Conservation (phyloP, 2,329 filamentous ascomycete species). For the Pseudogymnoascus sp. region DNA sequence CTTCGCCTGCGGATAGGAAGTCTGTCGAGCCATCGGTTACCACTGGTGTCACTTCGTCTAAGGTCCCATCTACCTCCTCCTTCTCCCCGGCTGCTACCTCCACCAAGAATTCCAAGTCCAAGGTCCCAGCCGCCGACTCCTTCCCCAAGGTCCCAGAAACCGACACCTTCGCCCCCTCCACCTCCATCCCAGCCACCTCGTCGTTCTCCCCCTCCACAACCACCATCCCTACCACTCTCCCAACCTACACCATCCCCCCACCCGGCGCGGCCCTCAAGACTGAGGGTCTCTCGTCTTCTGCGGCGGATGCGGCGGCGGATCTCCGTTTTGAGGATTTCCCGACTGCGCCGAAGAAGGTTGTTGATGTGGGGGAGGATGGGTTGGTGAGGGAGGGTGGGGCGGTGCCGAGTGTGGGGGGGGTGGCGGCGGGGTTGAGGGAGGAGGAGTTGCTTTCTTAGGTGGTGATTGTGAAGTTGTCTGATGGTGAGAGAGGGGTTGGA, state of each 20-base stretch:
- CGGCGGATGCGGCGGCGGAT: not conserved
- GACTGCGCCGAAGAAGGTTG: not conserved
- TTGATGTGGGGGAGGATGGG: not conserved
- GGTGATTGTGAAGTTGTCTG: too few species aligned
- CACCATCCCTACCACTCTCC: not conserved
- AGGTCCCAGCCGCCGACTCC: not conserved
- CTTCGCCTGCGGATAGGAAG: constrained; percentile 20
- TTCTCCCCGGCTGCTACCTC: not conserved
- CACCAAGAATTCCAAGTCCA: not conserved
- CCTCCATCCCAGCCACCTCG: not conserved
- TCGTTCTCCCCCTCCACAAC: not conserved
- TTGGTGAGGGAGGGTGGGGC: not conserved
- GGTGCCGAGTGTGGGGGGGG: not conserved
- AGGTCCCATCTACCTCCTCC: not conserved
- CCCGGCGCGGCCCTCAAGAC: not conserved
- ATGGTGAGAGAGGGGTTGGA: not conserved
- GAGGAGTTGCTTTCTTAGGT: not conserved
- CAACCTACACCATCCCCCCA: not conserved
- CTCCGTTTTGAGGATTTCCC: not conserved
- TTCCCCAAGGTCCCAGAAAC: not conserved
- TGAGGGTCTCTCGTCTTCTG: not conserved
- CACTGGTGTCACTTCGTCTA: not conserved
- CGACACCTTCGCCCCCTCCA: not conserved
- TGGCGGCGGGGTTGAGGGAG: not conserved
- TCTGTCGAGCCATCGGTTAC: not conserved